Evolutionary conservation across 2,329 filamentous ascomycete genomes (phyloP), one percentile per base, ranked within the genome.

Genomic region (Paecilomyces variotii): DNA sequence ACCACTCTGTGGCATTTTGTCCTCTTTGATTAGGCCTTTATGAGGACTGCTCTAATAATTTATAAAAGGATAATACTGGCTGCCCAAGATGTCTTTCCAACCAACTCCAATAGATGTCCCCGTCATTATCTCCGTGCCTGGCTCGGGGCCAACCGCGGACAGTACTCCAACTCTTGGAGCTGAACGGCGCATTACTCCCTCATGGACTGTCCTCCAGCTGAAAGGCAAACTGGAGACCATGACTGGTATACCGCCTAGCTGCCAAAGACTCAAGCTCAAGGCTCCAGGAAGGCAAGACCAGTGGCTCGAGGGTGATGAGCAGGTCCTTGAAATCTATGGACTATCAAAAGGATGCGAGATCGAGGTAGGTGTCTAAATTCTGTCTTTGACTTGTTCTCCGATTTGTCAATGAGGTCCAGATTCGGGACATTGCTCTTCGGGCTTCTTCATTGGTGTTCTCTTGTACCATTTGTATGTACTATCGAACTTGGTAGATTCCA

Each of bases 151-250:
- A 57, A 56, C 32, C 34, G 62, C 57, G 39, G 61, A 62, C 34
- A 60, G 62, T 12, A 64, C 70, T 49, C 72, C 74, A 2, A 66
- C 70, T 19, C 72, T 79, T 54, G 84, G 87, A 54, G 92, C 91
- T 56, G 94, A 99, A 78, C 89, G 93, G 61, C 90, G 94, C 65
- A 86, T 97, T 72, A 93, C 90, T 27, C 93, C 93, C 12, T 88
- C 92, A 65, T 99, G 94, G 94, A 88, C 87, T 61, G 88, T 99
- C 70, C 81, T 83, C 57, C 87, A 90, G 68, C 82, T 97, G 67
- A 96, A 93, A 78, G 77, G 82, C 56, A 95, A 94, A 74, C 86
- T 99, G 56, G 93, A 97, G 76, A 88, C 91, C 61, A 87, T 97
- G 76, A 97, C 93, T 1, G 94, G 94, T 61, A 86, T 97, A 39